These are phyloP conservation scores for Tephrocybe sp. DNA, from an alignment of 768 basidiomycete species.

Conservation along the genomic window DNA sequence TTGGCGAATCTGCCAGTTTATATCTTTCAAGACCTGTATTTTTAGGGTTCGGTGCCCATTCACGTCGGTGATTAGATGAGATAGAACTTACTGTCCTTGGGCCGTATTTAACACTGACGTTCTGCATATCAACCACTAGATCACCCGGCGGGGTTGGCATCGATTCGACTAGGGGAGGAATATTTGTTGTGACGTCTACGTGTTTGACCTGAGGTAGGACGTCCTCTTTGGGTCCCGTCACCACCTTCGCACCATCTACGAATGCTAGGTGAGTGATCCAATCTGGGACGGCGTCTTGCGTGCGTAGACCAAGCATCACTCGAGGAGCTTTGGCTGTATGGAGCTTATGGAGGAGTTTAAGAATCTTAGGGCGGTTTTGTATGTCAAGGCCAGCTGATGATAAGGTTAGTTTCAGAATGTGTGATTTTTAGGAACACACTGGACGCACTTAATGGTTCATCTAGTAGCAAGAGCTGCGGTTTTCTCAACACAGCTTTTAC, in stretches of 20 bases:
- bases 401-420: background rate
- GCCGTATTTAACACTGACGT: constrained; percentile 73
- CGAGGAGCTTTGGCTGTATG: constrained; percentile 21
- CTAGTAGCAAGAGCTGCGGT: constrained; percentile 80
- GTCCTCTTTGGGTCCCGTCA: constrained; percentile 49
- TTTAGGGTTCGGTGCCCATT: background rate
- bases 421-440: background rate
- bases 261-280: constrained; percentile 72
- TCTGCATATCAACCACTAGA: constrained; percentile 57
- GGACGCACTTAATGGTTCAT: constrained; percentile 84
- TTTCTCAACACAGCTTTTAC: constrained; percentile 68
- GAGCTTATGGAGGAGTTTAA: constrained; percentile 36
- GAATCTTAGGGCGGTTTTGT: constrained; percentile 53
- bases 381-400: constrained; percentile 76
- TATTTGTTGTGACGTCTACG: background rate
- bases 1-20: constrained; percentile 80
- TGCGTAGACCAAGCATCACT: constrained; percentile 46
- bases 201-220: constrained; percentile 28
- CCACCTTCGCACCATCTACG: constrained; percentile 47
- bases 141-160: constrained; percentile 3
- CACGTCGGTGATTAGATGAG: no score
- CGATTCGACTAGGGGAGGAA: background rate
- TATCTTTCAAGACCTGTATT: constrained; percentile 66
- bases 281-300: constrained; percentile 70
- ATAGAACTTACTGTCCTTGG: constrained; percentile 53